Base-by-base conservation (phyloP, 306 rosid species). In the Corylus americana region DNA sequence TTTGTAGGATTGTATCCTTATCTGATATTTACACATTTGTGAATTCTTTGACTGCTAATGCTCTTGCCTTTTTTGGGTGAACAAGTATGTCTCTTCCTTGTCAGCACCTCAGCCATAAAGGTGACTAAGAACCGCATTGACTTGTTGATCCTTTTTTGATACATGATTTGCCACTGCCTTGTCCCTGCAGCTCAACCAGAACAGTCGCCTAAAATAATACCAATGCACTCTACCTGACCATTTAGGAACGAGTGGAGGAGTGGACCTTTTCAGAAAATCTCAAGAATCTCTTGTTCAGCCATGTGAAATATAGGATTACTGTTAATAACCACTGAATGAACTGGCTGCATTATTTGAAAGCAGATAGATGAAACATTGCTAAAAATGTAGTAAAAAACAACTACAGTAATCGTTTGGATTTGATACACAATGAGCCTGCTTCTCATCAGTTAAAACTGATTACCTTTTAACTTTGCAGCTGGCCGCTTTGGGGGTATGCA, bases 401-500 rank as follows among this genome's bases (percentile, higher is more conserved):
- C 53, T 49, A 10, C 53, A 12, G 12, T 49, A 49, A 10, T 11
- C 13, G 11, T 49, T 49, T 49, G 53, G 14, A 10, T 49, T 10
- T 11, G 16, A 49, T 49, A 49, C 53, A 49, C 12, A 49, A 11
- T 7, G 53, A 49, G 4, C 14, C 53, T 49, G 53, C 14, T 10
- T 49, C 53, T 10, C 14, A 49, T 49, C 14, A 64, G 22, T 59
- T 67, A 44, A 51, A 73, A 67, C 80, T 74, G 82, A 83, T 22
- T 81, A 70, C 16, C 49, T 71, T 63, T 22, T 69, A 45, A 58
- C 55, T 37, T 83, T 90, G 91, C 88, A 95, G 98, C 89, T 95
- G 91, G 89, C 90, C 89, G 5, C 98, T 95, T 68, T 95, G 98
- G 98, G 88, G 87, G 51, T 95, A 95, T 75, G 92, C 98, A 68